A percentile compares a stretch with the other conserved stretches of the same genome.
Evolutionary conservation across 2,329 filamentous ascomycete genomes (phyloP).

Genomic region (Colletotrichum paranaense): DNA sequence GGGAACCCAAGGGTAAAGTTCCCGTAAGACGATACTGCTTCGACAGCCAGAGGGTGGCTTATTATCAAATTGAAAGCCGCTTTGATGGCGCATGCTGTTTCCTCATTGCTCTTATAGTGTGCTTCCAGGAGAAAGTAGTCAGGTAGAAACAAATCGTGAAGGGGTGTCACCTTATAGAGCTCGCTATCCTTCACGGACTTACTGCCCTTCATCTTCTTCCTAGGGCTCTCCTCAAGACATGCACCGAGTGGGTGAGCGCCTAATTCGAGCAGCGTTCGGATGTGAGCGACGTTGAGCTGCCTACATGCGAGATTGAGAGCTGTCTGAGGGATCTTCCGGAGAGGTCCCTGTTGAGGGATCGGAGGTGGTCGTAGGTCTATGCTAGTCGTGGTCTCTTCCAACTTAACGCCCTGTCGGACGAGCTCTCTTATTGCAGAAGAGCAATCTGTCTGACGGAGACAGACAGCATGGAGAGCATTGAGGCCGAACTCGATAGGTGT

Average conservation of each 20-base stretch:
- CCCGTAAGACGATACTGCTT: background rate
- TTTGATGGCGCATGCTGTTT: background rate
- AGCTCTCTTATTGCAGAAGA: slow-evolving; percentile 7
- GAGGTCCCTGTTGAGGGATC: background rate
- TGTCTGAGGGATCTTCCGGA: slow-evolving; percentile 6
- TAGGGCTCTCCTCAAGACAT: background rate
- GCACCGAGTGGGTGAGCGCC: slow-evolving; percentile 1
- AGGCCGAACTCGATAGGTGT: slow-evolving; percentile 1
- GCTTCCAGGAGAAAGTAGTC: background rate
- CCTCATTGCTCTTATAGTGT: background rate
- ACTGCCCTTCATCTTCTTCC: background rate
- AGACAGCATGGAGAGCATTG: slow-evolving; percentile 23
- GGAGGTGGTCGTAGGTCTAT: background rate
- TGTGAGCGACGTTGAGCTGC: slow-evolving; percentile 1
- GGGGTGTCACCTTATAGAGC: slow-evolving; percentile 1
- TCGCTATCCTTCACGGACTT: background rate
- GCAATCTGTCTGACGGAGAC: slow-evolving; percentile 11
- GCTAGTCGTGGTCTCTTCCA: slow-evolving; percentile 6
- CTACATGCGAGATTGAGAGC: slow-evolving; percentile 19
- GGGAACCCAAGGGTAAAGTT: background rate
- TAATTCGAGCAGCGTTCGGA: background rate
- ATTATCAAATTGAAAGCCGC: background rate
- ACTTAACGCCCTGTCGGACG: background rate
- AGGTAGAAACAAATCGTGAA: slow-evolving; percentile 23
- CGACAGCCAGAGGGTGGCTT: background rate